Evolutionary conservation across 257 asterid genomes (phyloP).

Genomic region (Forsythia suspensa): DNA sequence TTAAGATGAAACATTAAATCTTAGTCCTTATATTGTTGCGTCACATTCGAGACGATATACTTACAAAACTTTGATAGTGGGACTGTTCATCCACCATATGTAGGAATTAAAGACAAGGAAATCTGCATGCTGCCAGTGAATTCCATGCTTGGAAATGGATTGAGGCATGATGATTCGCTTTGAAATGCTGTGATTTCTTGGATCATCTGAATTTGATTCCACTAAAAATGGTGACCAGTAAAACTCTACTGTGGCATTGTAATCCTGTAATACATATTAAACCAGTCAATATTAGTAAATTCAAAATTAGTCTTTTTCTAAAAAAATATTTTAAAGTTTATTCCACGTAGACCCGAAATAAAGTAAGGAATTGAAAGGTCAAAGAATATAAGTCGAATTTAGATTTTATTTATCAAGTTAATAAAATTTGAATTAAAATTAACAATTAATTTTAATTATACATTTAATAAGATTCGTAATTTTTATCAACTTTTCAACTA

Average conservation of each 20-base stretch:
- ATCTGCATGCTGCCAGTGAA: slow-evolving; percentile 50
- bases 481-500: too few relatives aligned
- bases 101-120: slow-evolving; percentile 59
- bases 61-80: slow-evolving; percentile 41
- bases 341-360: too few relatives aligned
- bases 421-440: too few relatives aligned
- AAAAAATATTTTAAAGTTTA: too few relatives aligned
- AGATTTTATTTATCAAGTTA: too few relatives aligned
- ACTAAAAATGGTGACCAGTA: slow-evolving; percentile 68
- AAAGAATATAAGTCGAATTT: too few relatives aligned
- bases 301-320: too few relatives aligned
- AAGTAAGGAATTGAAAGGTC: too few relatives aligned
- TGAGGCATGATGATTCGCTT: slow-evolving; percentile 38
- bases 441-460: too few relatives aligned
- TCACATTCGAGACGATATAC: neutral
- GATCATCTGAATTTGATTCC: slow-evolving; percentile 66
- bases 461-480: too few relatives aligned
- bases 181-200: slow-evolving; percentile 44
- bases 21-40: too few relatives aligned
- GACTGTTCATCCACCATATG: slow-evolving; percentile 66
- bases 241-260: slow-evolving; percentile 51
- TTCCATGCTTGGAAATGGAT: slow-evolving; percentile 51
- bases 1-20: too few relatives aligned
- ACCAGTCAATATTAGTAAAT: neutral
- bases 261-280: slow-evolving; percentile 35